These are phyloP conservation scores for Mrakia hoshinonis DNA, from an alignment of 768 basidiomycete species.

Conservation along the genomic window DNA sequence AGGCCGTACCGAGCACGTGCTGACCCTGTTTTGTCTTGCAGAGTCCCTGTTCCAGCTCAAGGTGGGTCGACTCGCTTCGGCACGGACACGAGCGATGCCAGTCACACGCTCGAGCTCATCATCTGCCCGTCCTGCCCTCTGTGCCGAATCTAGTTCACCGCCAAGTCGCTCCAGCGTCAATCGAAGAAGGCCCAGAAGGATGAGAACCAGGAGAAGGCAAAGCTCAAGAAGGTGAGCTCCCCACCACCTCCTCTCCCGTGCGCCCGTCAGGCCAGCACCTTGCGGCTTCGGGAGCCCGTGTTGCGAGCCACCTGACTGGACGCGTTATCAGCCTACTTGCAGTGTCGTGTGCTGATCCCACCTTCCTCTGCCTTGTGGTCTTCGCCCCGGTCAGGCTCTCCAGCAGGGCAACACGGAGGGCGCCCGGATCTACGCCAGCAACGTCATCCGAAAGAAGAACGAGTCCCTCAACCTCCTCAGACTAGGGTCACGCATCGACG, in stretches of 20 bases:
- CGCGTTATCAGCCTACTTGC: no score
- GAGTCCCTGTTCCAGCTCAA: conserved; percentile 99
- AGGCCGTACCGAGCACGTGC: not conserved
- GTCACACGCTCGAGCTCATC: not conserved
- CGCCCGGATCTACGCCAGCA: conserved; percentile 94
- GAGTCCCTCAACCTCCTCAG: conserved; percentile 85
- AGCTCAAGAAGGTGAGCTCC: conserved; percentile 74
- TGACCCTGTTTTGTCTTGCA: conserved; percentile 39
- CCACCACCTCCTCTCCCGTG: not conserved
- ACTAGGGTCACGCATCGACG: conserved; percentile 84
- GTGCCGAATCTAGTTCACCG: conserved; percentile 74
- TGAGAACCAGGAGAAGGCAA: conserved; percentile 75
- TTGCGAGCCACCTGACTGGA: no score
- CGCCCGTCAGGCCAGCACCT: not conserved
- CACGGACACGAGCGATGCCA: not conserved
- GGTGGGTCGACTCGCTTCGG: conserved; percentile 44
- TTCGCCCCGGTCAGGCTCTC: conserved; percentile 81
- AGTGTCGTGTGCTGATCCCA: not conserved
- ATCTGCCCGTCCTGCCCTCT: not conserved
- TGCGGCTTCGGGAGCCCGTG: not conserved
- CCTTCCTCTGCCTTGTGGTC: not conserved
- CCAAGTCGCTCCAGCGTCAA: conserved; percentile 86
- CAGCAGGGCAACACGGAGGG: conserved; percentile 95
- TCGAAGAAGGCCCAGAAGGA: conserved; percentile 98
- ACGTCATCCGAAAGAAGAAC: conserved; percentile 96